phyloP scores from a whole-genome alignment of 352 stramenopile genomes.

The Globisporangium nagaii region DNA sequence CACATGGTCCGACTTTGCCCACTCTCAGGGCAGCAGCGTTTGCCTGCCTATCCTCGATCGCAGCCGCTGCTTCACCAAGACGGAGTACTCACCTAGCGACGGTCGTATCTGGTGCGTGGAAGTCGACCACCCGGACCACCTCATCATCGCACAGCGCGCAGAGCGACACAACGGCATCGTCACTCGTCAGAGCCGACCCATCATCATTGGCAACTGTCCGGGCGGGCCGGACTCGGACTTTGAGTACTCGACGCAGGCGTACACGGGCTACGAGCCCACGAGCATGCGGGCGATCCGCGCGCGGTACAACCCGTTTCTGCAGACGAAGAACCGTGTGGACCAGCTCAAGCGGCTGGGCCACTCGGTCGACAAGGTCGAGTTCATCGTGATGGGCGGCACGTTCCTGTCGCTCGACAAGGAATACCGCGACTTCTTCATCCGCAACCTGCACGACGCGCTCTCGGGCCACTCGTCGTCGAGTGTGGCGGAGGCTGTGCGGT shows the following conservation, averaged over 20 bases:
- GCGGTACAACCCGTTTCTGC: slow-evolving; percentile 92
- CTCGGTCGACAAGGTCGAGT: slow-evolving; percentile 95
- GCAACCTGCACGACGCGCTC: slow-evolving; percentile 94
- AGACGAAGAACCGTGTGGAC: slow-evolving; percentile 91
- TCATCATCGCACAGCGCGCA: slow-evolving; percentile 7
- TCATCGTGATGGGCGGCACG: slow-evolving; percentile 98
- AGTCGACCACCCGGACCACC: slow-evolving; percentile 9
- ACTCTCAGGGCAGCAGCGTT: slow-evolving; percentile 2
- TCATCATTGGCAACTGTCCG: slow-evolving; percentile 52
- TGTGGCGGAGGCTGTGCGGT: slow-evolving; percentile 91
- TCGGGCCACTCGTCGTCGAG: slow-evolving; percentile 88
- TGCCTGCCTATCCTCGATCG: slow-evolving; percentile 5
- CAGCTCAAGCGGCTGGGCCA: slow-evolving; percentile 88
- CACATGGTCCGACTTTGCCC: slow-evolving; percentile 5
- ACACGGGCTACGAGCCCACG: slow-evolving; percentile 97
- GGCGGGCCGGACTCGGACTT: slow-evolving; percentile 96
- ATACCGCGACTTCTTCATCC: slow-evolving; percentile 97
- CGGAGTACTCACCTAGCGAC: slow-evolving; percentile 3
- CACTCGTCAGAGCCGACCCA: slow-evolving; percentile 5
- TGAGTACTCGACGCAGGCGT: slow-evolving; percentile 95
- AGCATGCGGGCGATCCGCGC: slow-evolving; percentile 95
- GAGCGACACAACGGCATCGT: slow-evolving; percentile 8
- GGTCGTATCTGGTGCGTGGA: slow-evolving; percentile 10
- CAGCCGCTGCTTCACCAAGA: slow-evolving; percentile 4
- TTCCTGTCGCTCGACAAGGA: slow-evolving; percentile 92